Percentiles rank a stretch among this genome's conserved stretches.
Evolutionary conservation across 2,329 filamentous ascomycete species (phyloP).

Genomic region (Trichoderma cornu-damae): DNA sequence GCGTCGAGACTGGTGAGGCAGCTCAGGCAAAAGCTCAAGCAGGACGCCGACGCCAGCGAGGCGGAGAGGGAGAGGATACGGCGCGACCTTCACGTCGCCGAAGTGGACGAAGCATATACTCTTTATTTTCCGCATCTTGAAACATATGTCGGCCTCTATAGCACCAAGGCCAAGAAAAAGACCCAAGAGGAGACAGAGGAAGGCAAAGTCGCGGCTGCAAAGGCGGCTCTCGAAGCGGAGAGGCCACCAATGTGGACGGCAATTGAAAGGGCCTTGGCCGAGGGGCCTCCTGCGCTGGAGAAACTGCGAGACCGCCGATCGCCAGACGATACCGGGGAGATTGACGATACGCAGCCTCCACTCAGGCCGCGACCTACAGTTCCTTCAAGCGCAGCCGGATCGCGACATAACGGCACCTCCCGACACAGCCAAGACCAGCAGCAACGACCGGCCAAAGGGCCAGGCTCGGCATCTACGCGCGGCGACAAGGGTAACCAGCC

Average conservation of each 20-base stretch:
- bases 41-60: slow-evolving; percentile 48
- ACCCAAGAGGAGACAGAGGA: slow-evolving; percentile 38
- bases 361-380: slow-evolving; percentile 1
- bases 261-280: slow-evolving; percentile 59
- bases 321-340: slow-evolving; percentile 18
- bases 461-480: not conserved
- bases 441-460: slow-evolving; percentile 22
- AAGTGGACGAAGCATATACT: slow-evolving; percentile 73
- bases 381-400: not conserved
- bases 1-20: slow-evolving; percentile 62
- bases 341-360: slow-evolving; percentile 13
- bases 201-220: slow-evolving; percentile 38
- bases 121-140: slow-evolving; percentile 66
- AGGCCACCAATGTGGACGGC: slow-evolving; percentile 61
- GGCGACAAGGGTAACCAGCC: slow-evolving; percentile 26
- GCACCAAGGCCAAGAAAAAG: slow-evolving; percentile 35
- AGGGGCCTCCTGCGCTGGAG: slow-evolving; percentile 49
- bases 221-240: slow-evolving; percentile 41
- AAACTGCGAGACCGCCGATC: slow-evolving; percentile 50
- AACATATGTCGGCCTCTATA: slow-evolving; percentile 62
- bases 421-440: slow-evolving; percentile 22
- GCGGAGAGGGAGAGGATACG: slow-evolving; percentile 46
- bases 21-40: slow-evolving; percentile 53
- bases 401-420: not conserved
- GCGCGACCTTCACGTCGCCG: slow-evolving; percentile 58